Evolutionary conservation across 345 rosid species (phyloP).

Genomic region (Syzygium oleosum): DNA sequence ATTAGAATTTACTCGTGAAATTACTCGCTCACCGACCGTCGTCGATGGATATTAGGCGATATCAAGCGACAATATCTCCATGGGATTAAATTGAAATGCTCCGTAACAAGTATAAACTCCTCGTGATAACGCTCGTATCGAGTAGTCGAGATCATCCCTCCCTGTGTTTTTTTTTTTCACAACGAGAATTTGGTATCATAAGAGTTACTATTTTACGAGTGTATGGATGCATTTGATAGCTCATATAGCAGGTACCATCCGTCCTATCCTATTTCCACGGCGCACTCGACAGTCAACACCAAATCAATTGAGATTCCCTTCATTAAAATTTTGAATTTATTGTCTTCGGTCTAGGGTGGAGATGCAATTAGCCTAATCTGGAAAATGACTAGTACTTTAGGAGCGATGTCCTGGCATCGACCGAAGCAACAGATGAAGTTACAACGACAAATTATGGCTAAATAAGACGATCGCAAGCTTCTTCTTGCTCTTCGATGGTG

Average conservation of each 20-base stretch:
- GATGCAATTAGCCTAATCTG: background rate
- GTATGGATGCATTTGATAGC: background rate
- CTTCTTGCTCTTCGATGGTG: background rate
- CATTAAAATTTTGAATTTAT: background rate
- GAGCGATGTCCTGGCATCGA: background rate
- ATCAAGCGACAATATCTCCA: fast-evolving
- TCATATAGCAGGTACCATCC: background rate
- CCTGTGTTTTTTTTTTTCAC: too few relatives aligned
- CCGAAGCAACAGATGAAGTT: background rate
- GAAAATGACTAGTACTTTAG: background rate
- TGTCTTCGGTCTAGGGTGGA: background rate
- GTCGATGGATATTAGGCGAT: background rate
- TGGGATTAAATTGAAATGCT: background rate
- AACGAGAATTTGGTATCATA: too few relatives aligned
- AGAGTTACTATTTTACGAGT: too few relatives aligned
- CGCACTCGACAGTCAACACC: background rate
- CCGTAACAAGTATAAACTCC: fast-evolving
- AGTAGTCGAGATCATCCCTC: background rate
- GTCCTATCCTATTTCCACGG: background rate
- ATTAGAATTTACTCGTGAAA: background rate
- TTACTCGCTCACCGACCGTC: background rate
- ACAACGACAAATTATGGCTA: background rate
- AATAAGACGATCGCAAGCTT: background rate
- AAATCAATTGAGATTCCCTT: background rate
- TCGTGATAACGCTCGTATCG: too few relatives aligned